Percentiles rank a stretch among this genome's conserved stretches.
Evolutionary conservation across 2,329 filamentous ascomycete species (phyloP).

Genomic region (Exophiala calicioides): DNA sequence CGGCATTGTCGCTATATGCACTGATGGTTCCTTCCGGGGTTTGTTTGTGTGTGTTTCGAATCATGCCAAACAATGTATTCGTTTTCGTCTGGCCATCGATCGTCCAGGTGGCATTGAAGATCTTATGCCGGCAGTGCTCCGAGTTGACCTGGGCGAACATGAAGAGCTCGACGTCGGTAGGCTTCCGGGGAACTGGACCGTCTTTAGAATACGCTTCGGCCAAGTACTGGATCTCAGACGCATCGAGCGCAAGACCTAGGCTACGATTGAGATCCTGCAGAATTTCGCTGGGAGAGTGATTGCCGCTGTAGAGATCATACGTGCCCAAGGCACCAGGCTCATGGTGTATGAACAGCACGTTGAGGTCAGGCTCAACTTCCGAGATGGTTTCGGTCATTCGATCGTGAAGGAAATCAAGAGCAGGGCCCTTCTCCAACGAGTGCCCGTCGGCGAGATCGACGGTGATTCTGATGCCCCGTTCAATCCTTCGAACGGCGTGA

Average conservation of each 20-base stretch:
- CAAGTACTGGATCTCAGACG: slow-evolving; percentile 88
- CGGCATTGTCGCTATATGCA: slow-evolving; percentile 96
- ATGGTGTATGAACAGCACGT: slow-evolving; percentile 75
- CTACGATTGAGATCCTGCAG: slow-evolving; percentile 81
- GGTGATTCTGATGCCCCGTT: slow-evolving; percentile 79
- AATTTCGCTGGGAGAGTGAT: slow-evolving; percentile 66
- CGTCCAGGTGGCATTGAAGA: slow-evolving; percentile 96
- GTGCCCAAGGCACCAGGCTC: slow-evolving; percentile 67
- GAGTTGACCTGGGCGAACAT: slow-evolving; percentile 99
- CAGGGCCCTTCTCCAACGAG: slow-evolving; percentile 57
- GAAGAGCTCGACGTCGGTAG: slow-evolving; percentile 92
- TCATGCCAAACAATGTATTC: slow-evolving; percentile 90
- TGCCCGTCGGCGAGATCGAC: slow-evolving; percentile 60
- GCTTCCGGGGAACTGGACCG: slow-evolving; percentile 59
- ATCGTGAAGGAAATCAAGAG: slow-evolving; percentile 72
- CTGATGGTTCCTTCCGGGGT: slow-evolving; percentile 81
- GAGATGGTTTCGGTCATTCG: slow-evolving; percentile 91
- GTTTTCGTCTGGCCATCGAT: slow-evolving; percentile 83
- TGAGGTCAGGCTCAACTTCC: slow-evolving; percentile 65
- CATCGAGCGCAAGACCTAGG: slow-evolving; percentile 82
- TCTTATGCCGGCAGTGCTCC: slow-evolving; percentile 85
- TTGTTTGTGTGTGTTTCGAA: slow-evolving; percentile 85
- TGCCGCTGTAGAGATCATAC: slow-evolving; percentile 70
- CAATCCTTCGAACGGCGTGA: slow-evolving; percentile 72
- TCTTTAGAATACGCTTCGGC: slow-evolving; percentile 76